Percentiles rank a stretch among this genome's conserved stretches.
phyloP scores from a whole-genome alignment of 805 yeast genomes.

The Candida odintsovae region DNA sequence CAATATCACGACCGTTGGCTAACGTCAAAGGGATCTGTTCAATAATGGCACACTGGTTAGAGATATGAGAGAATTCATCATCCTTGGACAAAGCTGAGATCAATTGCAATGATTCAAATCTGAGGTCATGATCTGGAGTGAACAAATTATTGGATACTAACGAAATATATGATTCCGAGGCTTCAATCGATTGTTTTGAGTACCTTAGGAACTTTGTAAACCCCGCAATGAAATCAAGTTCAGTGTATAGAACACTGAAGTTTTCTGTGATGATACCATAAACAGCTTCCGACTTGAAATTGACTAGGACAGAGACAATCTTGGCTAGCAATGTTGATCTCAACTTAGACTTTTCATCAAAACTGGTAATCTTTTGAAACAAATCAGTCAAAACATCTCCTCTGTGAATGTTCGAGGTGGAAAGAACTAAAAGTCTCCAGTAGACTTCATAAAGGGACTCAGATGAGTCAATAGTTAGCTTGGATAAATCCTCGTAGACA shows the following conservation, averaged over 20 bases:
- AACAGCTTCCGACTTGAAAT: not conserved
- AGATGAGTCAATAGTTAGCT: conserved; percentile 1
- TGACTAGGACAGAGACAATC: conserved; percentile 12
- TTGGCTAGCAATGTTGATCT: conserved; percentile 13
- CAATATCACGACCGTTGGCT: conserved; percentile 66
- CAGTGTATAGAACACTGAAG: conserved; percentile 18
- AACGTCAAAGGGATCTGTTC: conserved; percentile 73
- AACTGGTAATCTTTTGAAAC: not conserved
- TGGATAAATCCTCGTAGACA: conserved; percentile 7
- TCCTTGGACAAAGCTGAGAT: conserved; percentile 28
- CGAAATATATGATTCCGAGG: conserved; percentile 14
- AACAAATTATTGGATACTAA: conserved; percentile 33
- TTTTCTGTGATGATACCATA: conserved; percentile 7
- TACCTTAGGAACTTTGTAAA: conserved; percentile 10
- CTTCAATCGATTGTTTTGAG: not conserved
- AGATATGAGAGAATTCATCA: conserved; percentile 30
- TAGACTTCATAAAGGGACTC: conserved; percentile 33
- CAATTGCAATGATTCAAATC: conserved; percentile 47
- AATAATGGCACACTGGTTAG: conserved; percentile 50
- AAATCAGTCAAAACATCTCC: conserved; percentile 8
- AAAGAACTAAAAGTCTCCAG: conserved; percentile 47
- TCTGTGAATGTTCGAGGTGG: conserved; percentile 24
- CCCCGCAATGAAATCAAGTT: conserved; percentile 14
- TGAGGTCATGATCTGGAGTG: conserved; percentile 43
- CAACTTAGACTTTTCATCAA: conserved; percentile 8